Conservation (phyloP, 768 basidiomycete genomes). For the Leucogyrophana mollusca region DNA sequence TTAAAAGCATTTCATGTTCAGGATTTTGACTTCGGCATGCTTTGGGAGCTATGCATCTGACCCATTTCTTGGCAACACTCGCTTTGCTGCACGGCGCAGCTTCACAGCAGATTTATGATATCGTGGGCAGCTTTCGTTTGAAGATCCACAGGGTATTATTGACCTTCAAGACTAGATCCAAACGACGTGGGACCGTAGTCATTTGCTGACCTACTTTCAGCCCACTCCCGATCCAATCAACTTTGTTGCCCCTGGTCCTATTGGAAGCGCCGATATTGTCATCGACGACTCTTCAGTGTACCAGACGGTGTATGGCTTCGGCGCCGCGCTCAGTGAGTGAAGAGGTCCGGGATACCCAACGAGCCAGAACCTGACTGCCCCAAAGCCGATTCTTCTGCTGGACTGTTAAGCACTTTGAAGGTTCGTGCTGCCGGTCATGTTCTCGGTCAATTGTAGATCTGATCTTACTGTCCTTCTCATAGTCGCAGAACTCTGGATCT, state of each 20-base stretch:
- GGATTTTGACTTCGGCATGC: too few relatives aligned
- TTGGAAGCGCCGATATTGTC: slow-evolving; percentile 28
- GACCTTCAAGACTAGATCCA: slow-evolving; percentile 47
- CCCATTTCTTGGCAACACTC: not conserved
- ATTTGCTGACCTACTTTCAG: not conserved
- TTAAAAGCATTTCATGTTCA: too few relatives aligned
- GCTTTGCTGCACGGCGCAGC: slow-evolving; percentile 15
- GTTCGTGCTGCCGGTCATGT: slow-evolving; percentile 4
- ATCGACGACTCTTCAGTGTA: slow-evolving; percentile 7
- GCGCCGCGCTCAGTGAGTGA: slow-evolving; percentile 10
- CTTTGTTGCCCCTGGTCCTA: slow-evolving; percentile 37
- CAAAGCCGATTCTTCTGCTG: slow-evolving; percentile 24
- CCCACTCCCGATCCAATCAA: slow-evolving; percentile 1
- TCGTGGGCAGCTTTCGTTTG: slow-evolving; percentile 26
- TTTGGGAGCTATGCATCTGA: too few relatives aligned
- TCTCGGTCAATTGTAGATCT: not conserved
- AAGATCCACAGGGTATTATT: too few relatives aligned
- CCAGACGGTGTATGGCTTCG: slow-evolving; percentile 9
- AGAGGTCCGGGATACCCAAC: not conserved
- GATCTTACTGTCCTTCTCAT: not conserved
- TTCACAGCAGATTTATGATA: slow-evolving; percentile 47
- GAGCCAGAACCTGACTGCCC: not conserved
- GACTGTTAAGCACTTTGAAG: slow-evolving; percentile 21
- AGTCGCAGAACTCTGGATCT: slow-evolving; percentile 21
- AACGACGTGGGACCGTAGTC: slow-evolving; percentile 26